A percentile compares a stretch with the other conserved stretches of the same genome.
These are phyloP conservation scores for Rutstroemia sp. DNA, from an alignment of 2,329 filamentous ascomycete species.

Conservation along the genomic window DNA sequence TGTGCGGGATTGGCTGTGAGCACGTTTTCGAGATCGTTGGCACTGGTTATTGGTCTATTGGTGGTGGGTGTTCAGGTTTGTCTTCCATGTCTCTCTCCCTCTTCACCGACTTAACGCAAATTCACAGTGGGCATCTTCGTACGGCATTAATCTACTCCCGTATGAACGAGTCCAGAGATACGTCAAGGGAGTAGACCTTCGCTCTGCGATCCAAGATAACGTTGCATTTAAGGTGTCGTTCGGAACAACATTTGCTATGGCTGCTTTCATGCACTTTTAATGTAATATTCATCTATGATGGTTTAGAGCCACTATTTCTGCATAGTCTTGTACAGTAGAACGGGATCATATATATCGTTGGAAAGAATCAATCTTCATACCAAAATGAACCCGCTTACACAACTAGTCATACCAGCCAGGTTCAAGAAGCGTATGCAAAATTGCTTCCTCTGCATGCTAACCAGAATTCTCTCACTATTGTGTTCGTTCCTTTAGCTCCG, in stretches of 20 bases:
- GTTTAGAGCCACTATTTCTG: too few species aligned
- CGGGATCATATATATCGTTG: too few species aligned
- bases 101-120: constrained; percentile 7
- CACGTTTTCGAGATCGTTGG: constrained; percentile 63
- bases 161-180: constrained; percentile 38
- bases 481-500: constrained; percentile 56
- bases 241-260: constrained; percentile 64
- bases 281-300: background rate
- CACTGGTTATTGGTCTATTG: constrained; percentile 57
- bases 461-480: constrained; percentile 67
- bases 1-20: constrained; percentile 47
- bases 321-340: background rate
- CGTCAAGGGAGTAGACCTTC: constrained; percentile 41
- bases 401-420: too few species aligned
- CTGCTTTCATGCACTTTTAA: constrained; percentile 54
- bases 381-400: background rate
- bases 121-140: constrained; percentile 39
- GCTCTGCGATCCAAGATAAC: constrained; percentile 31
- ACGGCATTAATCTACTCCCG: constrained; percentile 40
- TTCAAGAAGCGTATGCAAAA: constrained; percentile 50
- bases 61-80: constrained; percentile 41
- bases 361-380: background rate
- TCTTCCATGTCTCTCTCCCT: background rate
- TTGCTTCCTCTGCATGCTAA: constrained; percentile 53
- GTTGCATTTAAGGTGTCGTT: constrained; percentile 47